Percentiles rank a stretch among this genome's conserved stretches.
Evolutionary conservation across 106 monocot species (phyloP).

Genomic region (Apostasia shenzhenica): DNA sequence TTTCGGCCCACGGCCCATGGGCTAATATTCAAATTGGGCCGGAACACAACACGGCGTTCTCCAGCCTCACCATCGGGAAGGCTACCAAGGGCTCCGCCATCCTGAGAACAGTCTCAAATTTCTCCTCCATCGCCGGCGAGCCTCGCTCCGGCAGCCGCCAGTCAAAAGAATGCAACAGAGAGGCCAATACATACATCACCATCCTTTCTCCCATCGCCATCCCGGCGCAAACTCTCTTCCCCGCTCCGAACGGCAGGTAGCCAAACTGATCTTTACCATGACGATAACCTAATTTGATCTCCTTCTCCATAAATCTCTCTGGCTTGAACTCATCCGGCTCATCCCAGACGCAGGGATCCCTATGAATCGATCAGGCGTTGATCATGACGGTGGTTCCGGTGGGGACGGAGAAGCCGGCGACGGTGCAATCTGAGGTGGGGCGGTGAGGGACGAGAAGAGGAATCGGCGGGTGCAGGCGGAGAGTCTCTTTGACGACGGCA

Average conservation of each 20-base stretch:
- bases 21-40: no score
- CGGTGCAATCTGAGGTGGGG: slow-evolving; percentile 17
- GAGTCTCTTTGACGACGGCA: slow-evolving; percentile 19
- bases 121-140: slow-evolving; percentile 3
- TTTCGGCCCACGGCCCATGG: no score
- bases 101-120: slow-evolving; percentile 4
- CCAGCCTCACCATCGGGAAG: not conserved
- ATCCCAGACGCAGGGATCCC: slow-evolving; percentile 15
- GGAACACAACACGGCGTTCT: not conserved
- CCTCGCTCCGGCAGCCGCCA: slow-evolving; percentile 13
- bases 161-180: slow-evolving; percentile 13
- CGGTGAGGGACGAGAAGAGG: slow-evolving; percentile 16
- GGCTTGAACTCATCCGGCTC: slow-evolving; percentile 15
- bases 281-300: not conserved
- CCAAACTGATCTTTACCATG: slow-evolving; percentile 16
- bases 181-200: not conserved
- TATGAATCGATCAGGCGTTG: slow-evolving; percentile 17
- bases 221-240: slow-evolving; percentile 20
- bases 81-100: slow-evolving; percentile 9
- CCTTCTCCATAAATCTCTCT: slow-evolving; percentile 18
- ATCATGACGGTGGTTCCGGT: slow-evolving; percentile 18
- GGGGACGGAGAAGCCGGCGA: slow-evolving; percentile 15
- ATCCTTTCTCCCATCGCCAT: not conserved
- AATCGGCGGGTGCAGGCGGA: slow-evolving; percentile 11
- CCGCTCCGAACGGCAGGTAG: slow-evolving; percentile 13